Evolutionary conservation across 805 yeast genomes (phyloP), one percentile per base, ranked within the genome.

Genomic region (Trichomonascus vanleenenianus): DNA sequence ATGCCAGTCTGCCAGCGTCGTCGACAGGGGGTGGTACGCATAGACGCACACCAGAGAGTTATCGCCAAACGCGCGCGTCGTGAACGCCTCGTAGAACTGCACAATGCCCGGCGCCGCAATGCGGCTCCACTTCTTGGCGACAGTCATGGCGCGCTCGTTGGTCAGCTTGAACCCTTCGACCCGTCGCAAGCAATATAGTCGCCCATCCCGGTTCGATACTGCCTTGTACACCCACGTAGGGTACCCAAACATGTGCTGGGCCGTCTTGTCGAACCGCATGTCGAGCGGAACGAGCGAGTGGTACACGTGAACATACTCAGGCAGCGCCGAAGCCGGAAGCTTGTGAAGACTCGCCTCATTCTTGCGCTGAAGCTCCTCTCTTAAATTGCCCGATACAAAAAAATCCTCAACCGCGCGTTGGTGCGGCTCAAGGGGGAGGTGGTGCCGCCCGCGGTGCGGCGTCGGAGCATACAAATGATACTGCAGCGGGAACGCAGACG

Each of bases 391-490:
- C 8, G 88, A 78, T 9, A 91, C 74, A 59, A 89, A 89, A 57
- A 93, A 70, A 47, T 74, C 75, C 45, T 76, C 76, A 2, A 81
- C 76, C 30, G 78, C 78, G 37, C 87, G 74, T 64, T 88, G 89
- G 59, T 88, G 79, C 1, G 85, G n/a, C n/a, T n/a, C n/a, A n/a
- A n/a, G n/a, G n/a, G n/a, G n/a, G 50, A 84, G 66, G 11, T 81
- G 79, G 35, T 73, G 71, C 40, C 81, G 62, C 57, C 82, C 80
- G 10, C 45, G 34, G 2, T 41, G 27, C 8, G 96, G 91, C 27
- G 78, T 74, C 2, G 97, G 97, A 0, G 96, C 93, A 64, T 91
- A 89, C 34, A 87, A 65, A 64, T 89, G 96, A 60, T 85, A 85
- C 57, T 87, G 87, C 38, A 85, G 66, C 53, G 66, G 63, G 39